Evolutionary conservation across 257 asterid genomes (phyloP), one percentile per base, ranked within the genome.

Genomic region (Hygrophila difformis): DNA sequence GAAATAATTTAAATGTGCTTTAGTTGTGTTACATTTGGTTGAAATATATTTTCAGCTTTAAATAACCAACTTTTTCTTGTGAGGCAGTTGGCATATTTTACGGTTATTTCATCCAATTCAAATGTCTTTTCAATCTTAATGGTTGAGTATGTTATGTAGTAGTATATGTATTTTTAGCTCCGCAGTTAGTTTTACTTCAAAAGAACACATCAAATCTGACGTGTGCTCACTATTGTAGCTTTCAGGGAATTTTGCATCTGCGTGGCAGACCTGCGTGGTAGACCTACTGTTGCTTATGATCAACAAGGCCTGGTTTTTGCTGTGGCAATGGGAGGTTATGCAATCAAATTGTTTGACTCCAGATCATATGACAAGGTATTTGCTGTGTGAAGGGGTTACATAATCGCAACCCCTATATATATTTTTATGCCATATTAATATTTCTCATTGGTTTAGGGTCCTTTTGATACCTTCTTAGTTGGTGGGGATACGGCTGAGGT

Each of bases 401-500:
- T 3, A 34, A 39, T 52, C 46, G 36, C 50, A 34, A 44, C 6
- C 41, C 26, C 33, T 26, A n/a, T n/a, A n/a, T n/a, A n/a, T 39
- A 10, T 31, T 43, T 16, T 12, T n/a, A 3, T 15, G 43, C 14
- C 23, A 41, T 40, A 34, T 14, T 44, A 40, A 26, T 22, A 14
- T 48, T 33, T 47, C 16, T 26, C 17, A 55, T 41, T 57, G 46
- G 44, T 64, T 49, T 67, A 86, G 98, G 96, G 96, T 10, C 98
- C 98, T 17, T 82, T 91, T 36, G 98, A 91, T 60, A 86, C 96
- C 42, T 91, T 91, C 65, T 78, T 91, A 40, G 96, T 91, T 51
- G 98, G 96, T 26, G 98, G 96, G 15, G 98, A 82, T 57, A 91
- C 71, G 16, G 96, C 98, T 45, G 98, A 91, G 74, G 93, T 91